These are phyloP conservation scores for Cucurbita argyrosperma DNA, from an alignment of 306 rosid genomes.

Conservation along the genomic window DNA sequence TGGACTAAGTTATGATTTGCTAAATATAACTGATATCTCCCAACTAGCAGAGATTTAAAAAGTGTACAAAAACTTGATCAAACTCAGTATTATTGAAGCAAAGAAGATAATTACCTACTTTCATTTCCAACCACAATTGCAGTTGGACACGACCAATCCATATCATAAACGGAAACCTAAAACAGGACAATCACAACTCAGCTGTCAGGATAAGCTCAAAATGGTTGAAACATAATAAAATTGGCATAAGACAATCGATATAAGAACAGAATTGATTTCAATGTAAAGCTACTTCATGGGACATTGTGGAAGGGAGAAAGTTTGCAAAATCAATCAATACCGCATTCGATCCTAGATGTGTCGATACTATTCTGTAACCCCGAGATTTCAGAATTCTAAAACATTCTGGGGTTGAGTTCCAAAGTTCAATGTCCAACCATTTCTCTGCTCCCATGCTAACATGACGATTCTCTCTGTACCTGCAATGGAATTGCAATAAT, in stretches of 20 bases:
- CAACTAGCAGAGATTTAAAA: neutral
- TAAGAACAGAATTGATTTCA: neutral
- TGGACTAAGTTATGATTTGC: neutral
- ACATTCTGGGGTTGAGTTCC: slow-evolving; percentile 69
- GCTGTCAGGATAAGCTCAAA: neutral
- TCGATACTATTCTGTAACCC: slow-evolving; percentile 79
- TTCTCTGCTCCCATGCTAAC: slow-evolving; percentile 99
- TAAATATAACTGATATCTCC: neutral
- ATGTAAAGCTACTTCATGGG: too few relatives aligned
- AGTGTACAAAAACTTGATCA: neutral
- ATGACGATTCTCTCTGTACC: slow-evolving; percentile 89
- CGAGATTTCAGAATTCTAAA: slow-evolving; percentile 54
- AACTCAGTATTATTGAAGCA: neutral
- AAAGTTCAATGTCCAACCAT: slow-evolving; percentile 95
- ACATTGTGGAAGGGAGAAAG: neutral
- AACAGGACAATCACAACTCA: slow-evolving; percentile 11
- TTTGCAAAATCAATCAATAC: slow-evolving; percentile 23
- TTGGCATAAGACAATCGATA: neutral
- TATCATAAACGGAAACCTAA: slow-evolving; percentile 63
- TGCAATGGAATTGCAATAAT: slow-evolving; percentile 18
- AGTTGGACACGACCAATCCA: slow-evolving; percentile 88
- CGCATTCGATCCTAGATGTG: slow-evolving; percentile 71
- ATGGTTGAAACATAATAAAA: neutral
- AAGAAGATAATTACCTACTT: slow-evolving; percentile 39
- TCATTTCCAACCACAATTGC: slow-evolving; percentile 86